Percentiles rank a stretch among this genome's conserved stretches.
These are phyloP conservation scores for Cutaneotrichosporon cavernicola DNA, from an alignment of 1,284 basidiomycete species.

Conservation along the genomic window DNA sequence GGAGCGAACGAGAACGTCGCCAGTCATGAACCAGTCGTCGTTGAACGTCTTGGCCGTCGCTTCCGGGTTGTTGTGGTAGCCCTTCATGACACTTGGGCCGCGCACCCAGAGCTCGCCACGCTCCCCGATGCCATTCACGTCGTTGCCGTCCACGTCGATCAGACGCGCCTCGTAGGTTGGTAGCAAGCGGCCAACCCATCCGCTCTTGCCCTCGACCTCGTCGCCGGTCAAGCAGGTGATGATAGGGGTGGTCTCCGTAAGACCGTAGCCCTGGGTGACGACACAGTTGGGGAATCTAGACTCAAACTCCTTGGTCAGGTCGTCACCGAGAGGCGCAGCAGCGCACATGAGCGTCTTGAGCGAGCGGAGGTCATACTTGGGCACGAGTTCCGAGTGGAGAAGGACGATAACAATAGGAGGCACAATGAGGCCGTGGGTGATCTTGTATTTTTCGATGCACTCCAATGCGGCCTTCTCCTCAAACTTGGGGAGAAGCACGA, in stretches of 20 bases:
- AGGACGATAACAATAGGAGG: constrained; percentile 73
- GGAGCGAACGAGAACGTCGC: constrained; percentile 68
- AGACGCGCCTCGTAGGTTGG: constrained; percentile 76
- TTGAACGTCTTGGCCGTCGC: constrained; percentile 66
- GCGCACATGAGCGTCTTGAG: constrained; percentile 69
- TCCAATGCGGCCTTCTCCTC: constrained; percentile 59
- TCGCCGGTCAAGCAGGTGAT: constrained; percentile 33
- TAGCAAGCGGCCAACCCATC: constrained; percentile 69
- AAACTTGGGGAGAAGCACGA: constrained; percentile 70
- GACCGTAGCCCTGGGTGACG: constrained; percentile 52
- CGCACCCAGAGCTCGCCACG: constrained; percentile 77
- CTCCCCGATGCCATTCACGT: constrained; percentile 57
- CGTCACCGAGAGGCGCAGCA: constrained; percentile 72
- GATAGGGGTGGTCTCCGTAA: constrained; percentile 57
- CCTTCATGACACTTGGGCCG: constrained; percentile 77
- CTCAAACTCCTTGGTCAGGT: constrained; percentile 41
- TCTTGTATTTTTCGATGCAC: constrained; percentile 67
- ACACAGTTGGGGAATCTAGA: constrained; percentile 27
- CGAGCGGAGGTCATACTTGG: constrained; percentile 67
- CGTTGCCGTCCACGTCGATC: constrained; percentile 55
- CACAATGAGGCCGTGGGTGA: constrained; percentile 67
- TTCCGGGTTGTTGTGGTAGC: constrained; percentile 62
- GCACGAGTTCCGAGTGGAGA: constrained; percentile 58
- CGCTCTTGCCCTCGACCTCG: constrained; percentile 52
- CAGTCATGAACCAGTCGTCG: constrained; percentile 76